Evolutionary conservation across 495 filamentous ascomycete species (phyloP).

Genomic region (Aspergillus cavernicola): DNA sequence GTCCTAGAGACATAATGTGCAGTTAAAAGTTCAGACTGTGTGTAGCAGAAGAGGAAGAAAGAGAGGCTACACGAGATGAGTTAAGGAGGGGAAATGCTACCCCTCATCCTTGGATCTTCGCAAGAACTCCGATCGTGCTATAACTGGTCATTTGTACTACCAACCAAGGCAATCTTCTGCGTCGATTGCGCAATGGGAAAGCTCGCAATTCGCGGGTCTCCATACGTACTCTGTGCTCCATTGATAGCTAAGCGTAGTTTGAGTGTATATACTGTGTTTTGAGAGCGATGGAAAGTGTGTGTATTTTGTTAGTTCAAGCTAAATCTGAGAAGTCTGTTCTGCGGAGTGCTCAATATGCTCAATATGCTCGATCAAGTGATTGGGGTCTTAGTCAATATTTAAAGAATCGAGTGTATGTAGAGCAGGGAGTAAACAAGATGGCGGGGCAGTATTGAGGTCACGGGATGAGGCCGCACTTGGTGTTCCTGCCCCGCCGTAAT

Average conservation of each 20-base stretch:
- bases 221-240: background rate
- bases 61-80: background rate
- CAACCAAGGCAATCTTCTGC: background rate
- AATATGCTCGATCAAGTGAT: too few species aligned
- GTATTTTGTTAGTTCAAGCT: too few species aligned
- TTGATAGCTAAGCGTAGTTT: too few species aligned
- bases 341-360: too few species aligned
- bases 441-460: conserved; percentile 23
- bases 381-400: too few species aligned
- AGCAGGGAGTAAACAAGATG: background rate
- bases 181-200: background rate
- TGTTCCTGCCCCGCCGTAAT: conserved; percentile 17
- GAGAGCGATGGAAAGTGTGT: too few species aligned
- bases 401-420: too few species aligned
- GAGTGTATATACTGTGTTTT: too few species aligned
- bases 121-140: background rate
- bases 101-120: conserved; percentile 10
- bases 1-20: conserved; percentile 32
- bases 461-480: conserved; percentile 18
- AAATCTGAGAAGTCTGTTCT: too few species aligned
- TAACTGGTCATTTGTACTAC: background rate
- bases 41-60: background rate
- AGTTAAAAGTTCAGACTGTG: background rate
- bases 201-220: background rate
- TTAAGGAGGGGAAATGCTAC: conserved; percentile 2